Evolutionary conservation across 1,284 basidiomycete species (phyloP), one percentile per base, ranked within the genome.

Genomic region (Farysia itapuensis): DNA sequence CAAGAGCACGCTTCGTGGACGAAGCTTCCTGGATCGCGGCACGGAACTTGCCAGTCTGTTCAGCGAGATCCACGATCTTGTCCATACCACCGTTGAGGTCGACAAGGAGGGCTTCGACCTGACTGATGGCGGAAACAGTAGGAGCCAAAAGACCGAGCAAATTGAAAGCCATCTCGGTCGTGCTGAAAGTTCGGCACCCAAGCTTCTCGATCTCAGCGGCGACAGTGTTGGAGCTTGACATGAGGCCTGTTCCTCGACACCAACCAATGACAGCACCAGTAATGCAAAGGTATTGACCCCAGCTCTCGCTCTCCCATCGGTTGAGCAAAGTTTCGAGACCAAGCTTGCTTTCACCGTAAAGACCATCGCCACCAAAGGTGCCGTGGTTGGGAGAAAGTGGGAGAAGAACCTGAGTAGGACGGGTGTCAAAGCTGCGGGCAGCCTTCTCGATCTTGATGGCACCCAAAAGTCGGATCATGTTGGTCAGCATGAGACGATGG

Each of bases 161-260:
- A 80, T 97, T 98, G 85, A 98, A 98, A 3, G 93, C 92, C 94
- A 98, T 98, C 81, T 98, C 94, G 81, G 96, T 96, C 37, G 93
- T 88, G 3, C 91, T 95, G 85, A 97, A 98, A 4, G 95, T 98
- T 67, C 94, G 86, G 56, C 95, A 89, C 66, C 95, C 94, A 60
- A 90, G 84, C 63, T 86, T 84, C 80, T 98, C 94, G 39, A 98
- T 84, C 53, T 92, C 90, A 59, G 95, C 89, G 32, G 95, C 90
- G 43, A 97, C 86, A 41, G 89, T 90, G 80, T 96, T 95, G 46
- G 90, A 94, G 4, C 90, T 88, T 51, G 85, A 87, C 94, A 98
- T 98, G 46, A 98, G 81, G 59, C 93, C 94, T n/a, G 95, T 98
- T 35, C 94, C 94, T 28, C 59, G 51, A 25, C 77, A 85, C 73